phyloP scores from a whole-genome alignment of 164 flowering plant genomes.

The Paratinospora sagittata region DNA sequence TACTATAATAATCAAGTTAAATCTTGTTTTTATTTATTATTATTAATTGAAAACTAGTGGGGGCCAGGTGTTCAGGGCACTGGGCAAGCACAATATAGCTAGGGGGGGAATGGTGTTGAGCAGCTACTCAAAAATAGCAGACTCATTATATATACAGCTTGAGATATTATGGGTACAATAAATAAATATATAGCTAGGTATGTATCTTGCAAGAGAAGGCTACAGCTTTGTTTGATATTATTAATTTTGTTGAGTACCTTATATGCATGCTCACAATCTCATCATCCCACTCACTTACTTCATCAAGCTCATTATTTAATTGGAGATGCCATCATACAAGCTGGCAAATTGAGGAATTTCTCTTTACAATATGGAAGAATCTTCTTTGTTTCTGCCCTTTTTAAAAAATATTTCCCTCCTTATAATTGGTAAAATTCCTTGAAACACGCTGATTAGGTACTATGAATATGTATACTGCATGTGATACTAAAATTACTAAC shows the following conservation, averaged over 20 bases:
- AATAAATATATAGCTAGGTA: background rate
- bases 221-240: constrained; percentile 9
- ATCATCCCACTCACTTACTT: constrained; percentile 3
- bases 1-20: too few relatives aligned
- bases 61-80: too few relatives aligned
- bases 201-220: constrained; percentile 5
- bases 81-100: too few relatives aligned
- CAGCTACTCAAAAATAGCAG: too few relatives aligned
- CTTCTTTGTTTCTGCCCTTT: constrained; percentile 5
- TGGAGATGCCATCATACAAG: constrained; percentile 10
- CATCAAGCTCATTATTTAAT: background rate
- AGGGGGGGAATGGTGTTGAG: too few relatives aligned
- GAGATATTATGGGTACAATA: background rate
- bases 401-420: background rate
- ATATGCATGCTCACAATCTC: background rate
- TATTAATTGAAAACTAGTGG: too few relatives aligned
- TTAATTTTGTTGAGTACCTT: too few relatives aligned
- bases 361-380: constrained; percentile 12
- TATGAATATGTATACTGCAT: too few relatives aligned
- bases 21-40: too few relatives aligned
- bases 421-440: background rate
- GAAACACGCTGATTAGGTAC: background rate
- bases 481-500: too few relatives aligned
- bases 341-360: constrained; percentile 14
- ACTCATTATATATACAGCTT: too few relatives aligned